A percentile compares a stretch with the other conserved stretches of the same genome.
Evolutionary conservation across 768 basidiomycete species (phyloP).

Genomic region (Suillus lakei): DNA sequence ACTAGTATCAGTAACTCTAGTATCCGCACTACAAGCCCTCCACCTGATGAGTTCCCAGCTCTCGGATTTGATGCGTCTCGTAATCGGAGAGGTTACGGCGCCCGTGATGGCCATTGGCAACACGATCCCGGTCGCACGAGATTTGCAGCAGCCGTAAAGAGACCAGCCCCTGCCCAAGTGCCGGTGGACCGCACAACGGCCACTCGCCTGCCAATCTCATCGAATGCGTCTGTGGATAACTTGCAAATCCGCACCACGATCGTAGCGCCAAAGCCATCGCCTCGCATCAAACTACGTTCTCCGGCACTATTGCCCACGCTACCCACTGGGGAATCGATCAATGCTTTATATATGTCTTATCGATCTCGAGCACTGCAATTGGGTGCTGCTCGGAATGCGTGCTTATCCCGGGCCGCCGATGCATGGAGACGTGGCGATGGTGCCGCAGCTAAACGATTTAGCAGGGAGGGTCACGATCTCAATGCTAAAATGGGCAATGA

Average conservation of each 20-base stretch:
- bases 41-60: conserved; percentile 72
- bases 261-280: conserved; percentile 81
- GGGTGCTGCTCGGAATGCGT: conserved; percentile 92
- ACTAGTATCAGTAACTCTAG: conserved; percentile 55
- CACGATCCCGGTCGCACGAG: conserved; percentile 88
- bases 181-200: conserved; percentile 44
- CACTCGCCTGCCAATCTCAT: conserved; percentile 60
- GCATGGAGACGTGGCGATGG: conserved; percentile 97
- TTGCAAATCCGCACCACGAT: conserved; percentile 70
- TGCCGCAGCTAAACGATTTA: conserved; percentile 93
- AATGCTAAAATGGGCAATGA: conserved; percentile 91
- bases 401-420: conserved; percentile 92
- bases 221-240: conserved; percentile 54
- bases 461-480: conserved; percentile 90
- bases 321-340: conserved; percentile 81
- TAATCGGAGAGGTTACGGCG: conserved; percentile 46
- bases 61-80: conserved; percentile 55
- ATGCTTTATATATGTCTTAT: conserved; percentile 85
- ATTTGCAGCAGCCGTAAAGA: conserved; percentile 92
- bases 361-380: conserved; percentile 88
- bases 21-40: conserved; percentile 35
- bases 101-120: conserved; percentile 44
- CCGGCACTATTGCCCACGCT: conserved; percentile 88
- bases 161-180: conserved; percentile 41
- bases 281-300: conserved; percentile 81